These are phyloP conservation scores for Umbelopsis sp. DNA, from an alignment of 371 early-diverging fungal species.

Conservation along the genomic window DNA sequence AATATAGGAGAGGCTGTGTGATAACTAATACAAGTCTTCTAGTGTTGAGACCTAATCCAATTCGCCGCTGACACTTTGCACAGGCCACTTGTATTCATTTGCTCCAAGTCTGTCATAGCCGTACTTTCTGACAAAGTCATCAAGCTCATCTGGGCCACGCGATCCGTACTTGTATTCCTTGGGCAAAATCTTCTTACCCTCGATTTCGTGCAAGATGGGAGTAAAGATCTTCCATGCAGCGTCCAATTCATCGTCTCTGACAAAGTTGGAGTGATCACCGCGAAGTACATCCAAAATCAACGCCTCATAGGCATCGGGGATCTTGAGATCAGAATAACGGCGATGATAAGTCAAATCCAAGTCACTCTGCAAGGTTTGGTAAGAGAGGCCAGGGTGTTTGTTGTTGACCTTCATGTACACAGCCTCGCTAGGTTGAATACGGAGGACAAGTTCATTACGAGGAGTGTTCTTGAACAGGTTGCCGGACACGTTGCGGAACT, in stretches of 20 bases:
- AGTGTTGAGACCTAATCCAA: not conserved
- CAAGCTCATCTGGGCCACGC: conserved; percentile 83
- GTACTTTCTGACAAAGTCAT: conserved; percentile 72
- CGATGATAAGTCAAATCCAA: conserved; percentile 89
- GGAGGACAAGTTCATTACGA: conserved; percentile 95
- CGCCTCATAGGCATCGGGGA: conserved; percentile 97
- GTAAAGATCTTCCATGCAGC: conserved; percentile 98
- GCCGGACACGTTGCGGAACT: conserved; percentile 90
- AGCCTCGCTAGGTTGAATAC: conserved; percentile 94
- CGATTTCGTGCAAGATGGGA: conserved; percentile 90
- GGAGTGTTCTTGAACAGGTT: conserved; percentile 70
- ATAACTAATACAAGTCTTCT: conserved; percentile 1
- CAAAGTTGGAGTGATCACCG: conserved; percentile 96
- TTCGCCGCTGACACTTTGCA: conserved; percentile 23
- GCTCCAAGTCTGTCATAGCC: conserved; percentile 55
- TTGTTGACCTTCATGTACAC: conserved; percentile 97
- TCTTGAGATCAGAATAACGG: conserved; percentile 81
- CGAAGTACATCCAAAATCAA: conserved; percentile 89
- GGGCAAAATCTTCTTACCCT: conserved; percentile 68
- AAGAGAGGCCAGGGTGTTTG: conserved; percentile 86
- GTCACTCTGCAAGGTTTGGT: conserved; percentile 79
- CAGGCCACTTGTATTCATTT: conserved; percentile 31
- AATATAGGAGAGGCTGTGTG: too few species aligned
- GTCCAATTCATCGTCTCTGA: conserved; percentile 94
- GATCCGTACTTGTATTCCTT: conserved; percentile 84